These are phyloP conservation scores for Aspergillus nidulans DNA, from an alignment of 495 filamentous ascomycete genomes.

Conservation along the genomic window DNA sequence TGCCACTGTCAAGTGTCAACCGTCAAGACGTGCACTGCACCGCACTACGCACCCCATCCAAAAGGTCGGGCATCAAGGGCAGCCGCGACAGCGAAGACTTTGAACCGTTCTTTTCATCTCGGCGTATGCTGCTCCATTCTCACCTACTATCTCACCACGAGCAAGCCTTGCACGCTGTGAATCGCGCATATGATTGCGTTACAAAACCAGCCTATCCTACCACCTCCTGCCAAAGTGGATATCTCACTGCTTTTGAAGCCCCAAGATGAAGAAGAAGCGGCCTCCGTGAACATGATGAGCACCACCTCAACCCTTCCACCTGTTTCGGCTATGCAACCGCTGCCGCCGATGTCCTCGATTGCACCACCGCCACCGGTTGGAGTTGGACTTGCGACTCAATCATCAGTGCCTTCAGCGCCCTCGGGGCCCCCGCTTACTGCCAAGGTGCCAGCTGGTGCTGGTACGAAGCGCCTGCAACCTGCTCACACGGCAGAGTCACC, in stretches of 20 bases:
- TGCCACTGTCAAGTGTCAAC: constrained; percentile 6
- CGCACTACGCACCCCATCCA: not conserved
- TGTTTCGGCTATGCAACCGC: constrained; percentile 44
- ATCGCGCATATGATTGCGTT: constrained; percentile 52
- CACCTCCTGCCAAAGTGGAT: constrained; percentile 72
- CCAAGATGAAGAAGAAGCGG: constrained; percentile 72
- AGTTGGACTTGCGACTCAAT: constrained; percentile 23
- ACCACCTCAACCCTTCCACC: constrained; percentile 48
- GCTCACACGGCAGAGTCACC: constrained; percentile 61
- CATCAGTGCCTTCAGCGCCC: constrained; percentile 25
- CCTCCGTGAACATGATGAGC: constrained; percentile 49
- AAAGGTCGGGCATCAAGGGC: constrained; percentile 12
- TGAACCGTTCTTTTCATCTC: not conserved
- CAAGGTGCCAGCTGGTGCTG: constrained; percentile 31
- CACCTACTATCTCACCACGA: not conserved
- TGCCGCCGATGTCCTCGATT: constrained; percentile 29
- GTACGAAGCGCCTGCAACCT: constrained; percentile 48
- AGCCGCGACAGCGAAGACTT: not conserved
- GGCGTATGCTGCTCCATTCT: not conserved
- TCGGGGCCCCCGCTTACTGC: constrained; percentile 28
- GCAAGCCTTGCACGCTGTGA: constrained; percentile 13
- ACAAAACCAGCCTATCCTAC: constrained; percentile 44
- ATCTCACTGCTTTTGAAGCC: constrained; percentile 77
- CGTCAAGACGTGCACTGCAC: not conserved
- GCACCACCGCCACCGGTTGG: constrained; percentile 15